A percentile compares a stretch with the other conserved stretches of the same genome.
phyloP scores from a whole-genome alignment of 176 grass and related monocot genomes.

The Eleusine coracana region DNA sequence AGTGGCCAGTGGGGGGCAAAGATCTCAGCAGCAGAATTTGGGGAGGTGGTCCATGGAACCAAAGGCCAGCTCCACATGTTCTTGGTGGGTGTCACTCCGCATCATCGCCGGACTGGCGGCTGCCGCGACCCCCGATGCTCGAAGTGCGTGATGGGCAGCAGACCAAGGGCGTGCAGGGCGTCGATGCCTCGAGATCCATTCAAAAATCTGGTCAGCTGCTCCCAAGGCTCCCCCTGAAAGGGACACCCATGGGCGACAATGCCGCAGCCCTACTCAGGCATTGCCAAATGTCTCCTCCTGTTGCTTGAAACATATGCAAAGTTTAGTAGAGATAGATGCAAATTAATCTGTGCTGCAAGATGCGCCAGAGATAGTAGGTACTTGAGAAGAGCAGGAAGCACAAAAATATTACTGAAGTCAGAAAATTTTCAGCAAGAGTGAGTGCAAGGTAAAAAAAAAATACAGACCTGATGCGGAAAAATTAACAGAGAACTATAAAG shows the following conservation, averaged over 20 bases:
- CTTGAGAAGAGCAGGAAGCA: not conserved
- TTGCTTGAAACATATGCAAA: slow-evolving; percentile 38
- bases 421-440: not conserved
- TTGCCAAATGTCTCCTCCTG: slow-evolving; percentile 34
- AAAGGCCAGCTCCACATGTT: slow-evolving; percentile 39
- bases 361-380: not conserved
- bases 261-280: slow-evolving; percentile 42
- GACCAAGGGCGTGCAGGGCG: slow-evolving; percentile 37
- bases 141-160: slow-evolving; percentile 58
- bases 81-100: slow-evolving; percentile 40
- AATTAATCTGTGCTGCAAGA: not conserved
- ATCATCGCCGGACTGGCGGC: slow-evolving; percentile 34
- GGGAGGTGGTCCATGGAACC: slow-evolving; percentile 45
- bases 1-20: not conserved
- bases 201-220: slow-evolving; percentile 42
- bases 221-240: slow-evolving; percentile 50
- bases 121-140: slow-evolving; percentile 35
- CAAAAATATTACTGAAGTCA: not conserved
- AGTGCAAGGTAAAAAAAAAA: slow-evolving; percentile 13
- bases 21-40: slow-evolving; percentile 39
- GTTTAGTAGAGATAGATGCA: not conserved
- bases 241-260: slow-evolving; percentile 48
- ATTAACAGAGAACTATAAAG: not conserved
- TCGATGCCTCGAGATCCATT: slow-evolving; percentile 63
- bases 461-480: not conserved